Evolutionary conservation across 352 stramenopile genomes (phyloP).

Genomic region (Detonula confervacea): DNA sequence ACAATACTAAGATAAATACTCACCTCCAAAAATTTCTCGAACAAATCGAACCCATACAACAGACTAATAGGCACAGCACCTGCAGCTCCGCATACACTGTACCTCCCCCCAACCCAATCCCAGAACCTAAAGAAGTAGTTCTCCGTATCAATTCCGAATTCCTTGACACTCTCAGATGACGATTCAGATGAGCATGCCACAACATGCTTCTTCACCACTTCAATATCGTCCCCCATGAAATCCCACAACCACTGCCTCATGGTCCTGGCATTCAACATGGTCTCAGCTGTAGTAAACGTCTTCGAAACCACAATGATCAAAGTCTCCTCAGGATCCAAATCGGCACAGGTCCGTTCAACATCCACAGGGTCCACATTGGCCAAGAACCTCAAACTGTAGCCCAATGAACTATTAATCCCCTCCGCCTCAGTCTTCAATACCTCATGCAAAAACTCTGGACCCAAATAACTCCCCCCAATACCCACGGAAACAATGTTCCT

Average conservation of each 20-base stretch:
- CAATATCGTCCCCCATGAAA: constrained; percentile 86
- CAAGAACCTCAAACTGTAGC: no score
- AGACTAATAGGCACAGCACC: constrained; percentile 87
- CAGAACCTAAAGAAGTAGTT: constrained; percentile 99
- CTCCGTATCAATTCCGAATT: constrained; percentile 94
- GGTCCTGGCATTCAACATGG: constrained; percentile 98
- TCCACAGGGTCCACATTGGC: constrained; percentile 98
- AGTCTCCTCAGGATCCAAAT: constrained; percentile 93
- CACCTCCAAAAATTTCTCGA: no score
- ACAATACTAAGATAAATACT: no score
- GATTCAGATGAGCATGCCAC: constrained; percentile 80
- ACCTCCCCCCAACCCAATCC: constrained; percentile 95
- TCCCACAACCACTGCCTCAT: constrained; percentile 95
- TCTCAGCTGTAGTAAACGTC: constrained; percentile 99
- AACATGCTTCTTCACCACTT: constrained; percentile 85
- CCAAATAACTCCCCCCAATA: constrained; percentile 97
- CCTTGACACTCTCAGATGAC: constrained; percentile 85
- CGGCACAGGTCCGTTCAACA: constrained; percentile 90
- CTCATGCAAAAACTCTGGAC: constrained; percentile 97
- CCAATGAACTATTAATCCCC: no score
- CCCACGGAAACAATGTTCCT: constrained; percentile 96
- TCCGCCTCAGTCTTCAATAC: no score
- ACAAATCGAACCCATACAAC: constrained; percentile 92
- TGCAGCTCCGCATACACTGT: constrained; percentile 91
- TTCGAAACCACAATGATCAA: constrained; percentile 98